Evolutionary conservation across 345 rosid genomes (phyloP), one percentile per base, ranked within the genome.

Genomic region (Dovyalis caffra): DNA sequence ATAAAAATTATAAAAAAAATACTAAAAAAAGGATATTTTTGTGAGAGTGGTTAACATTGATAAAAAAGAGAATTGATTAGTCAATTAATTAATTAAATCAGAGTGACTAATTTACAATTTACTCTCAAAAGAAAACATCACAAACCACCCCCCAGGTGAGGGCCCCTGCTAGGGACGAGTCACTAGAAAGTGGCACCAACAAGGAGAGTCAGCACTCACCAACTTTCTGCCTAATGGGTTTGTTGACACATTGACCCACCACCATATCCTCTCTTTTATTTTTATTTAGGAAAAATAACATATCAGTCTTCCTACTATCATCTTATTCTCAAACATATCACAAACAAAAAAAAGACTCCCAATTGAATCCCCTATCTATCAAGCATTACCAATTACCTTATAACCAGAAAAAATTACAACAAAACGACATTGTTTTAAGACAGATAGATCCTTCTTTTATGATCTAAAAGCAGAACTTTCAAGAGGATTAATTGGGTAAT

Each of bases 181-280:
- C 60, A 53, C 60, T 53, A 9, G 25, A n/a, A 33, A 37, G 4
- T 5, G 21, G 49, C 62, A 35, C 10, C 10, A 49, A 4, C 11
- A 37, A 10, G 64, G 31, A n/a, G 1, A 69, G 72, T 51, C 78
- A 61, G 66, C 77, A 77, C 65, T 71, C 77, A 68, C 79, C 79
- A 74, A 74, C 73, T 77, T 68, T 23, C 28, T 57, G 68, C n/a
- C 68, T 8, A 4, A 68, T 45, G 80, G 68, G 81, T 40, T 79
- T 70, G 86, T 79, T 75, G 84, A 75, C 84, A 32, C 80, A 49
- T 64, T 38, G 82, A 80, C 82, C 68, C 73, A 40, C 80, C 66
- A 58, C 78, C 82, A 37, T 51, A 31, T 60, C 38, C 14, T 23
- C 12, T 1, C 31, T 45, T 26, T 16, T 53, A n/a, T 53, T 53